These are phyloP conservation scores for Thozetella sp. DNA, from an alignment of 495 filamentous ascomycete genomes.

Conservation along the genomic window DNA sequence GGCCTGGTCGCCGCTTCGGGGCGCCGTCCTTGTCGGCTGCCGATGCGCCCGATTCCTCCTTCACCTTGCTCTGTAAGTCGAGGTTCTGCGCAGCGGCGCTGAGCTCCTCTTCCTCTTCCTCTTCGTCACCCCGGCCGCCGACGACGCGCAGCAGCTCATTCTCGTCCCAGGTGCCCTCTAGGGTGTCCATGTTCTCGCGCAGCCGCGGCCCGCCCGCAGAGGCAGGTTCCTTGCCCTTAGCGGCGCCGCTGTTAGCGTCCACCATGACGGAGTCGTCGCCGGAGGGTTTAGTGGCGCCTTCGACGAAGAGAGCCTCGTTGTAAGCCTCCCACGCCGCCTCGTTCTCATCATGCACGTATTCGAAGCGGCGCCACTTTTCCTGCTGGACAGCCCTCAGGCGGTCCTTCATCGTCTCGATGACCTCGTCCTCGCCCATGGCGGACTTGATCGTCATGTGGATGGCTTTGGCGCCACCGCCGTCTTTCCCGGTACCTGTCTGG, in stretches of 20 bases:
- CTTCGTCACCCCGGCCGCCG: slow-evolving; percentile 27
- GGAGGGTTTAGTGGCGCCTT: background rate
- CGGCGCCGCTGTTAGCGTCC: slow-evolving; percentile 13
- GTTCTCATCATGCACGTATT: slow-evolving; percentile 44
- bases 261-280: background rate
- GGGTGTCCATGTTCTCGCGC: slow-evolving; percentile 23
- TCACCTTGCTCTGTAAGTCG: slow-evolving; percentile 16
- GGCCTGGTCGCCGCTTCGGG: slow-evolving; percentile 5
- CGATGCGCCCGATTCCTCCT: slow-evolving; percentile 17
- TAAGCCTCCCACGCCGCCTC: slow-evolving; percentile 44
- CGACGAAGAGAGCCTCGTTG: slow-evolving; percentile 32
- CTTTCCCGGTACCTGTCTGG: slow-evolving; percentile 12
- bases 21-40: slow-evolving; percentile 1
- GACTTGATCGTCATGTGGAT: slow-evolving; percentile 55
- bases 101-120: slow-evolving; percentile 22
- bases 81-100: background rate
- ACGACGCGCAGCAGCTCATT: slow-evolving; percentile 38
- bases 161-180: slow-evolving; percentile 37
- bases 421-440: slow-evolving; percentile 35
- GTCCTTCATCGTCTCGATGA: slow-evolving; percentile 48
- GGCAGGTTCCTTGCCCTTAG: slow-evolving; percentile 27
- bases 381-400: slow-evolving; percentile 44
- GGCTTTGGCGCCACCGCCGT: slow-evolving; percentile 33
- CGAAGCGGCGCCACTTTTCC: slow-evolving; percentile 40
- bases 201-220: slow-evolving; percentile 11